A percentile compares a stretch with the other conserved stretches of the same genome.
These are phyloP conservation scores for Macrocybe gigantea DNA, from an alignment of 768 basidiomycete species.

Conservation along the genomic window DNA sequence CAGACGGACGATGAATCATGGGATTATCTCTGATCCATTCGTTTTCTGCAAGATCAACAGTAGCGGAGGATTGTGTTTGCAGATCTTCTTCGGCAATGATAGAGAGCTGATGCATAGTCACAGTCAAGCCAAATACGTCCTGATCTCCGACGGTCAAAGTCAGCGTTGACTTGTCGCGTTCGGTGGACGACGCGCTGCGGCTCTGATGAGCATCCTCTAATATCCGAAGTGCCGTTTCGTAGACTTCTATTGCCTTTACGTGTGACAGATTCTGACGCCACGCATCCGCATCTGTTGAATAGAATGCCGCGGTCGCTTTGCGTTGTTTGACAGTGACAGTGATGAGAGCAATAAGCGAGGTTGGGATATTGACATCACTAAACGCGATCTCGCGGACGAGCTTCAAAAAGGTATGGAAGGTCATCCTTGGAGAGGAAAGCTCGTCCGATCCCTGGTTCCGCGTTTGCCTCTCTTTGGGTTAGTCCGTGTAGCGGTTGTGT, in stretches of 20 bases:
- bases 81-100: not conserved
- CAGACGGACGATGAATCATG: not conserved
- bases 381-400: constrained; percentile 3
- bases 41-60: constrained; percentile 1
- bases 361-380: constrained; percentile 2
- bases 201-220: not conserved
- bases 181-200: not conserved
- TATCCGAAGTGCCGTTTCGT: constrained; percentile 2
- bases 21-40: constrained; percentile 7
- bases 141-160: not conserved
- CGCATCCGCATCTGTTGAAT: constrained; percentile 3
- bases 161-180: not conserved
- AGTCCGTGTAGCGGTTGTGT: not conserved
- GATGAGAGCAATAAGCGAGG: not conserved
- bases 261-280: constrained; percentile 4
- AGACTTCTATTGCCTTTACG: constrained; percentile 1
- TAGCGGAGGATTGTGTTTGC: not conserved
- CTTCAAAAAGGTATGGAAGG: not conserved
- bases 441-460: not conserved
- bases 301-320: constrained; percentile 4
- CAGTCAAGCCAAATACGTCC: not conserved
- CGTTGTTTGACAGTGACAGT: constrained; percentile 3
- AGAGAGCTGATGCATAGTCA: constrained; percentile 2
- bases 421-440: not conserved
- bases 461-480: not conserved